A percentile compares a stretch with the other conserved stretches of the same genome.
Conservation (phyloP, 257 asterid genomes). For the Capsicum chinense region DNA sequence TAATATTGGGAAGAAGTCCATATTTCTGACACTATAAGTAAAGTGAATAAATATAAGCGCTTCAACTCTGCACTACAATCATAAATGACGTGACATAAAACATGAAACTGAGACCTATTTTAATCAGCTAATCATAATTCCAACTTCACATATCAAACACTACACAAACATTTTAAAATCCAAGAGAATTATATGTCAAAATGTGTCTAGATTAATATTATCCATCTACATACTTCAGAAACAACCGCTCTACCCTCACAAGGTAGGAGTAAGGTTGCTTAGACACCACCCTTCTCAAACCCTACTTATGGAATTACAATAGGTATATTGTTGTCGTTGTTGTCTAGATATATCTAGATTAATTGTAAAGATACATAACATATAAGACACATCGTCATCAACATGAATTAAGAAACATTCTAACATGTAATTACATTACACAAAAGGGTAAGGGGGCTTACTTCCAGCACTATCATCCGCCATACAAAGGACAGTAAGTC, state of each 20-base stretch:
- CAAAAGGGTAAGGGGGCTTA: constrained; percentile 38
- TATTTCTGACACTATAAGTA: not conserved
- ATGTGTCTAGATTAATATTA: not conserved
- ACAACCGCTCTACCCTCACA: too few relatives aligned
- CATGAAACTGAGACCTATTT: not conserved
- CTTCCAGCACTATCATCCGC: constrained; percentile 97
- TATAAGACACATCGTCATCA: not conserved
- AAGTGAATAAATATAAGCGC: constrained; percentile 6
- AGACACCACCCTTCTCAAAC: too few relatives aligned
- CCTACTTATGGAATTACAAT: too few relatives aligned
- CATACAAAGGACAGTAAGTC: constrained; percentile 97
- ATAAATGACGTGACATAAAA: not conserved
- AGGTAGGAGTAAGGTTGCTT: too few relatives aligned
- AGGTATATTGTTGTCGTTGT: too few relatives aligned
- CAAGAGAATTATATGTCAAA: not conserved
- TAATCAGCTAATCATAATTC: not conserved
- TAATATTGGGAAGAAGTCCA: not conserved
- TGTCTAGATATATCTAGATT: not conserved
- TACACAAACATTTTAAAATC: not conserved
- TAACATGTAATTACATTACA: not conserved
- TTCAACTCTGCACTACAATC: not conserved
- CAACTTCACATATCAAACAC: constrained; percentile 9
- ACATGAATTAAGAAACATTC: not conserved
- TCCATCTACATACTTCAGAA: too few relatives aligned
- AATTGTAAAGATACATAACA: not conserved